phyloP scores from a whole-genome alignment of 768 basidiomycete genomes.

The Jaapia argillacea region DNA sequence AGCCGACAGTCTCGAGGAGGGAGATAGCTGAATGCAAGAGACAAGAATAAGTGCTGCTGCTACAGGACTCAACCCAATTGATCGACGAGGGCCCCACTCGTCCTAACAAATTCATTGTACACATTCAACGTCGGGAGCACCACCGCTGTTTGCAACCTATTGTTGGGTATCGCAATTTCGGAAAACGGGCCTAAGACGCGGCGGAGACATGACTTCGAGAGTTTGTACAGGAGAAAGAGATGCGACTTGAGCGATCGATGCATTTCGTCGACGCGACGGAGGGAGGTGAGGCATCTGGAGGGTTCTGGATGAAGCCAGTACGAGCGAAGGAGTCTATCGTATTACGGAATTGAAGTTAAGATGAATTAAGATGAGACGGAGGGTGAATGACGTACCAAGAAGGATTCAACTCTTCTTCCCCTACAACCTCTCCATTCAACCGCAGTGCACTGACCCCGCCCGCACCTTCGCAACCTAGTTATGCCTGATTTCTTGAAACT shows the following conservation, averaged over 20 bases:
- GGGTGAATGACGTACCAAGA: conserved; percentile 45
- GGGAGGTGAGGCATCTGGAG: conserved; percentile 83
- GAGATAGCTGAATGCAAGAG: too few species aligned
- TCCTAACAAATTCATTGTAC: conserved; percentile 32
- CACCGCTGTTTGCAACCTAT: conserved; percentile 27
- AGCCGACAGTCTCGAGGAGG: too few species aligned
- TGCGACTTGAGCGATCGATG: conserved; percentile 32
- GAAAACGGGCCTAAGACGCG: conserved; percentile 25
- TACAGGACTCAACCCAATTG: conserved; percentile 52
- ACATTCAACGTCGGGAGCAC: conserved; percentile 22
- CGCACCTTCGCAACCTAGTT: conserved; percentile 43
- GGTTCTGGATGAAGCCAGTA: too few species aligned
- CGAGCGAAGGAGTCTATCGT: conserved; percentile 55
- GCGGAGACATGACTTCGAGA: conserved; percentile 28
- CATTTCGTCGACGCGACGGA: too few species aligned
- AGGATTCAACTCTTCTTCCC: conserved; percentile 55
- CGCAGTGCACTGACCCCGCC: conserved; percentile 49
- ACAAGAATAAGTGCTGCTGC: conserved; percentile 54
- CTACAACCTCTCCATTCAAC: conserved; percentile 68
- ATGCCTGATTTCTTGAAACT: conserved; percentile 47
- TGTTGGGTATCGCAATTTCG: conserved; percentile 6
- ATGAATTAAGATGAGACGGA: not conserved
- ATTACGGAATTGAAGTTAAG: not conserved
- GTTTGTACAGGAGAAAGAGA: conserved; percentile 26
- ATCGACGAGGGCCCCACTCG: conserved; percentile 38